phyloP scores from a whole-genome alignment of 225 moss, liverwort and hornwort genomes.

The Bryoerythrophyllum caledonicum region DNA sequence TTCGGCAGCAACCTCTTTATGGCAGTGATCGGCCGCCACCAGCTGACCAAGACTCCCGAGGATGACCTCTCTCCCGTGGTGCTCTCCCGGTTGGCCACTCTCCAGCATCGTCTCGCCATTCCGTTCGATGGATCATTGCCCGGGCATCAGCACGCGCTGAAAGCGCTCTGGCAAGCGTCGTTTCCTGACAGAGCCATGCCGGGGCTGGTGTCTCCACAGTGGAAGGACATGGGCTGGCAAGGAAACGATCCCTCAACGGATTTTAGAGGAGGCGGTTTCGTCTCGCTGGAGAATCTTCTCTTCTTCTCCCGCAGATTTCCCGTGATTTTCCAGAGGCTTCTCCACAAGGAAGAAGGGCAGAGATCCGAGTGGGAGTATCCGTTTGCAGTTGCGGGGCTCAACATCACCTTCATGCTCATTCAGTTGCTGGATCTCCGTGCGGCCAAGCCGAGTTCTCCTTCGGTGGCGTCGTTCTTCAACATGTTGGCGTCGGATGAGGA shows the following conservation, averaged over 20 bases:
- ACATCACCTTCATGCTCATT: slow-evolving; percentile 95
- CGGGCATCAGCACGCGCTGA: slow-evolving; percentile 88
- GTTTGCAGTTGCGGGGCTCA: slow-evolving; percentile 90
- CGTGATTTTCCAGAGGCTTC: slow-evolving; percentile 65
- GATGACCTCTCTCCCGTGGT: slow-evolving; percentile 38
- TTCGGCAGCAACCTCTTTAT: slow-evolving; percentile 39
- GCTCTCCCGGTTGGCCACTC: slow-evolving; percentile 60
- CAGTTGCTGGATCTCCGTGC: slow-evolving; percentile 91
- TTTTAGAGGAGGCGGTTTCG: slow-evolving; percentile 89
- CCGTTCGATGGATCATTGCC: slow-evolving; percentile 74
- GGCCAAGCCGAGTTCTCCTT: slow-evolving; percentile 62
- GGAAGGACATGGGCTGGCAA: slow-evolving; percentile 99
- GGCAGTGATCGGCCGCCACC: slow-evolving; percentile 38
- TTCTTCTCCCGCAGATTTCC: slow-evolving; percentile 76
- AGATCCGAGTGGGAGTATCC: slow-evolving; percentile 97
- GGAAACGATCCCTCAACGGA: slow-evolving; percentile 92
- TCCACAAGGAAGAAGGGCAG: slow-evolving; percentile 87
- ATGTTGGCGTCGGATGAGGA: slow-evolving; percentile 82
- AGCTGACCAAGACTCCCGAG: slow-evolving; percentile 15
- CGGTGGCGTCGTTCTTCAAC: slow-evolving; percentile 72
- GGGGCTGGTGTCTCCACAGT: slow-evolving; percentile 83
- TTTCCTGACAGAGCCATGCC: slow-evolving; percentile 66
- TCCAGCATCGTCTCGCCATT: slow-evolving; percentile 71
- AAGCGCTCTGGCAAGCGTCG: slow-evolving; percentile 68
- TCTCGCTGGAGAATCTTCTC: slow-evolving; percentile 86